phyloP scores from a whole-genome alignment of 1,284 basidiomycete genomes.

The Dichomitus squalens region DNA sequence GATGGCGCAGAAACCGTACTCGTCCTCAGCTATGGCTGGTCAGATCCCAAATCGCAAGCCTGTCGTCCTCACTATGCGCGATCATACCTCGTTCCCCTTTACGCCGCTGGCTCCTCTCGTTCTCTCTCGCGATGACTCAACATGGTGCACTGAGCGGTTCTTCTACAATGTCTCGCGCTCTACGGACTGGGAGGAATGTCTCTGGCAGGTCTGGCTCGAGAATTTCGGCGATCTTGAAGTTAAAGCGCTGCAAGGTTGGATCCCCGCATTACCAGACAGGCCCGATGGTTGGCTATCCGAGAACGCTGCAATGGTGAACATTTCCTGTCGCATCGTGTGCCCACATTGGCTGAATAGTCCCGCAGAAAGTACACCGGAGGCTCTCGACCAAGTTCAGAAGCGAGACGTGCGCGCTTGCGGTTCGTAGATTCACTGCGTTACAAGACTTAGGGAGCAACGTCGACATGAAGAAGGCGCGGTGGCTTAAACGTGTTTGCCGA shows the following conservation, averaged over 20 bases:
- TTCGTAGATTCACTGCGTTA: conserved; percentile 45
- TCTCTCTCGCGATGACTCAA: conserved; percentile 47
- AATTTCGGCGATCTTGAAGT: conserved; percentile 43
- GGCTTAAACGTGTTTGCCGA: conserved; percentile 35
- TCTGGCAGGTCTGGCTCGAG: conserved; percentile 70
- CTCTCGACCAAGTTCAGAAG: conserved; percentile 49
- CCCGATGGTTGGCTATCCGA: not conserved
- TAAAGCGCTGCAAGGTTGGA: conserved; percentile 29
- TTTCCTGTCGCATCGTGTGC: not conserved
- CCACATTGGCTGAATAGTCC: not conserved
- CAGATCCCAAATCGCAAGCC: conserved; percentile 17
- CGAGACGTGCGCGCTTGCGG: conserved; percentile 56
- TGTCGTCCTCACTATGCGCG: conserved; percentile 32
- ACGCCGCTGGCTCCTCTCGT: conserved; percentile 48
- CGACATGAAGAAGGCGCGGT: conserved; percentile 33
- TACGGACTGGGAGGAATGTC: conserved; percentile 64
- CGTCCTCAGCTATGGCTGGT: conserved; percentile 16
- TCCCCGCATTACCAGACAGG: not conserved
- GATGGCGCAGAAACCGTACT: conserved; percentile 13
- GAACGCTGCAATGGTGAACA: conserved; percentile 13
- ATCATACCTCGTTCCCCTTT: conserved; percentile 38
- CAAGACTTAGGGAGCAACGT: conserved; percentile 24
- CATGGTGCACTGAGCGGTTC: conserved; percentile 68
- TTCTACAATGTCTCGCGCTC: conserved; percentile 47
- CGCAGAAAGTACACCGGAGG: conserved; percentile 42